A percentile compares a stretch with the other conserved stretches of the same genome.
These are phyloP conservation scores for Tetragonia tetragonoides DNA, from an alignment of 148 eudicot genomes.

Conservation along the genomic window DNA sequence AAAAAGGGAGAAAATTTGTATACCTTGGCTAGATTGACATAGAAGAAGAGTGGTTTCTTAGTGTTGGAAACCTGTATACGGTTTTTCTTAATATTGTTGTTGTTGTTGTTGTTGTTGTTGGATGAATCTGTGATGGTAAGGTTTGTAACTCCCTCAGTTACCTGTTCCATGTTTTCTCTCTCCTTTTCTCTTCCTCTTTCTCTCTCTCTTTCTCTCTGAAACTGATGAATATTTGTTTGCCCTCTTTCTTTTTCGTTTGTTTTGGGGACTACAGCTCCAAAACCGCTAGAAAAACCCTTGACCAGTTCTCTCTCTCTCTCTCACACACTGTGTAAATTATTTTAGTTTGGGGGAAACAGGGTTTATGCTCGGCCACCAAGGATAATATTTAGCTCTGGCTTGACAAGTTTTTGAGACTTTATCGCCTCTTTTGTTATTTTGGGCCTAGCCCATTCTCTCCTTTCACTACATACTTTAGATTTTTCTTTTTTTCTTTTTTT, in stretches of 20 bases:
- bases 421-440: no score
- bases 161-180: constrained; percentile 42
- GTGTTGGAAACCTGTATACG: constrained; percentile 81
- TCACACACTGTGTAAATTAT: no score
- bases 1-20: neutral
- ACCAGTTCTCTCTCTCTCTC: constrained; percentile 17
- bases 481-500: no score
- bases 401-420: no score
- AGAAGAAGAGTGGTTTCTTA: constrained; percentile 65
- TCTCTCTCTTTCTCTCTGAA: constrained; percentile 9
- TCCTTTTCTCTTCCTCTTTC: constrained; percentile 18
- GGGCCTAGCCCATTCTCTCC: neutral
- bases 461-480: no score
- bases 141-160: constrained; percentile 40
- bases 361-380: constrained; percentile 17
- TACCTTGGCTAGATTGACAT: constrained; percentile 70
- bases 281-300: constrained; percentile 22
- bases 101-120: constrained; percentile 24
- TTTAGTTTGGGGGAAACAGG: neutral
- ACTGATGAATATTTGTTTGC: no score
- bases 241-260: neutral
- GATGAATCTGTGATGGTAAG: constrained; percentile 42
- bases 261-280: neutral
- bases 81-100: constrained; percentile 29
- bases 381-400: neutral